Base-by-base conservation (phyloP, 805 yeast species). In the Lachancea sp. region DNA sequence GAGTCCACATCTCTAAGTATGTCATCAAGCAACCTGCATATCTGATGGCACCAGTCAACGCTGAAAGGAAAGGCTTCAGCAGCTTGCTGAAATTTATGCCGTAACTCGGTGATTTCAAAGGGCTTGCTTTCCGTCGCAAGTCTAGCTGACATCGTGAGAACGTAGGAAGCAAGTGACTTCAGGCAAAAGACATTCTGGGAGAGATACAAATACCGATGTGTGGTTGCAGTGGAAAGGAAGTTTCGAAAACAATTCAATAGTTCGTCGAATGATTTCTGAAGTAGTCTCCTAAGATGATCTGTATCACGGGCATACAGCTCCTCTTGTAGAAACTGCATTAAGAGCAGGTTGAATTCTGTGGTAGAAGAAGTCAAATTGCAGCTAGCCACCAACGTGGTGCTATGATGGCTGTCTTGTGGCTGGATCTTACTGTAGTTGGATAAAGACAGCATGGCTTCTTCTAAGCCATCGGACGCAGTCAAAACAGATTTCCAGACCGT, bases 401-500 rank as follows among this genome's bases (percentile, higher is more conserved):
- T 31, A 3, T 17, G 38, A n/a, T 17, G 18, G 11, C 25, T 22
- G 25, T 22, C 13, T 3, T 12, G 13, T 13, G 29, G 9, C 22
- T 30, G n/a, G 10, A 10, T 20, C 13, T 36, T n/a, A 20, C 29
- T 15, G 25, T 29, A 42, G 7, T 13, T 20, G 4, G 16, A 20
- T 30, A 42, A 22, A 8, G 33, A 8, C 3, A 26, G n/a, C 15
- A 42, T n/a, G 4, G 36, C 31, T 11, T 20, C 16, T 13, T 42
- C 36, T 25, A 42, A 19, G 15, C 30, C 41, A 13, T 26, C 12
- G 17, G 36, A 31, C 26, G 41, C 18, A 7, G 27, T 31, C 34
- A 32, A 9, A n/a, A 36, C 35, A 16, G 35, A 36, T 7, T 22
- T 20, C 39, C 40, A 42, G 22, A 36, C 37, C 13, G 36, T 27